phyloP scores from a whole-genome alignment of 306 rosid species.

The Acacia crassicarpa region DNA sequence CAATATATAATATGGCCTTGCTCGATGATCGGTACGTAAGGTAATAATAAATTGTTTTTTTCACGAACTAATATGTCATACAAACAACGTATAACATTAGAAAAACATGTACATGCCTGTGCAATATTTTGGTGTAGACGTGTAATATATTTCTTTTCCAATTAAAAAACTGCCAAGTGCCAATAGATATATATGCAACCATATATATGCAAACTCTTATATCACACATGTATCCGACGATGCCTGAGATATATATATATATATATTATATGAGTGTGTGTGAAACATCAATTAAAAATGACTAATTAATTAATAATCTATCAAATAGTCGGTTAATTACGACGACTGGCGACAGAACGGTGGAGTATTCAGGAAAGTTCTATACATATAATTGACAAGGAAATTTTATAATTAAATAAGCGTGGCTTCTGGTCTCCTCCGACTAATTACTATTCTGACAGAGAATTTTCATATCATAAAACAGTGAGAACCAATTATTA shows the following conservation, averaged over 20 bases:
- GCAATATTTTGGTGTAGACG: too few species aligned
- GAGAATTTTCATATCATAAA: background rate
- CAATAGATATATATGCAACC: background rate
- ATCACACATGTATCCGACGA: background rate
- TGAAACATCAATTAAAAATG: background rate
- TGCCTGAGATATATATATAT: too few species aligned
- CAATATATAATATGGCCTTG: background rate
- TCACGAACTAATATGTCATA: too few species aligned
- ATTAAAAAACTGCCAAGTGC: background rate
- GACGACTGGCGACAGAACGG: background rate
- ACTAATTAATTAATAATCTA: too few species aligned
- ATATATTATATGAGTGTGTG: too few species aligned
- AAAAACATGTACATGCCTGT: too few species aligned
- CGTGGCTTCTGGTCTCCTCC: background rate
- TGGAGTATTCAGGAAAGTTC: background rate
- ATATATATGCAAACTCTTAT: background rate
- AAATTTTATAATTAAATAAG: too few species aligned
- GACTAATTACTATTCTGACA: background rate
- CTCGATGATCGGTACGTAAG: too few species aligned
- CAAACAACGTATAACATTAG: too few species aligned
- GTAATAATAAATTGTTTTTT: too few species aligned
- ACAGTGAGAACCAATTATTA: background rate
- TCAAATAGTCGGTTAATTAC: background rate
- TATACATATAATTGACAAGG: background rate
- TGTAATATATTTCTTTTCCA: background rate